Evolutionary conservation across 2,329 filamentous ascomycete genomes (phyloP).

Genomic region (Ramularia endophylla): DNA sequence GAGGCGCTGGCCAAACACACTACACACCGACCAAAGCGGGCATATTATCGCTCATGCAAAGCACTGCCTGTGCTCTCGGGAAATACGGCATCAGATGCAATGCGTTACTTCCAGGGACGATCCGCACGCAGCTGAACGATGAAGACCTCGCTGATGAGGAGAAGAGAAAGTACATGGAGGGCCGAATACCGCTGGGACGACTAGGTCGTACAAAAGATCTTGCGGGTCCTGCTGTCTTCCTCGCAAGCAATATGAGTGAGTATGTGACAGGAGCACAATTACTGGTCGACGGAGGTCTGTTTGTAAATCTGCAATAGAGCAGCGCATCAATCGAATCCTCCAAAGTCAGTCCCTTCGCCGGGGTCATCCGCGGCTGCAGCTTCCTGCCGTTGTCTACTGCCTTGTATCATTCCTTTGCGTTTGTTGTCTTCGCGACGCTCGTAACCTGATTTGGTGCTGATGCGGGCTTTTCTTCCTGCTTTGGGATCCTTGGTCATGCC

Average conservation of each 20-base stretch:
- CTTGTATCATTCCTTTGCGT: slow-evolving; percentile 37
- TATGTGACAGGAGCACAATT: slow-evolving; percentile 81
- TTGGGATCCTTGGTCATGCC: slow-evolving; percentile 35
- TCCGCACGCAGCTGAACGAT: slow-evolving; percentile 78
- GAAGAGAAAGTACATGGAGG: slow-evolving; percentile 75
- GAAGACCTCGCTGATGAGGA: slow-evolving; percentile 66
- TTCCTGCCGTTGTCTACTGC: slow-evolving; percentile 29
- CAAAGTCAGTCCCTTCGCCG: slow-evolving; percentile 34
- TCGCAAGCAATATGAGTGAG: slow-evolving; percentile 71
- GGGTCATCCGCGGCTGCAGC: slow-evolving; percentile 17
- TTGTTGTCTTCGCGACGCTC: slow-evolving; percentile 65
- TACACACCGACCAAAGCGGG: slow-evolving; percentile 89
- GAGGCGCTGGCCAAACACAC: slow-evolving; percentile 72
- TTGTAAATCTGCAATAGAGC: slow-evolving; percentile 74
- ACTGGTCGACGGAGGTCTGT: slow-evolving; percentile 80
- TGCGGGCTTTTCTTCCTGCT: slow-evolving; percentile 53
- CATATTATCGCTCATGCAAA: slow-evolving; percentile 75
- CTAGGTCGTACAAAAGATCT: slow-evolving; percentile 68
- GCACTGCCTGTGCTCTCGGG: slow-evolving; percentile 70
- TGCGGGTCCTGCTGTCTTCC: slow-evolving; percentile 77
- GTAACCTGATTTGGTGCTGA: slow-evolving; percentile 77
- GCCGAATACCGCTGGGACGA: slow-evolving; percentile 69
- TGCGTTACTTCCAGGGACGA: slow-evolving; percentile 74
- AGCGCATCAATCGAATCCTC: slow-evolving; percentile 34
- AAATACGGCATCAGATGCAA: slow-evolving; percentile 74